These are phyloP conservation scores for Hygrophorus pudorinus DNA, from an alignment of 768 basidiomycete species.

Conservation along the genomic window DNA sequence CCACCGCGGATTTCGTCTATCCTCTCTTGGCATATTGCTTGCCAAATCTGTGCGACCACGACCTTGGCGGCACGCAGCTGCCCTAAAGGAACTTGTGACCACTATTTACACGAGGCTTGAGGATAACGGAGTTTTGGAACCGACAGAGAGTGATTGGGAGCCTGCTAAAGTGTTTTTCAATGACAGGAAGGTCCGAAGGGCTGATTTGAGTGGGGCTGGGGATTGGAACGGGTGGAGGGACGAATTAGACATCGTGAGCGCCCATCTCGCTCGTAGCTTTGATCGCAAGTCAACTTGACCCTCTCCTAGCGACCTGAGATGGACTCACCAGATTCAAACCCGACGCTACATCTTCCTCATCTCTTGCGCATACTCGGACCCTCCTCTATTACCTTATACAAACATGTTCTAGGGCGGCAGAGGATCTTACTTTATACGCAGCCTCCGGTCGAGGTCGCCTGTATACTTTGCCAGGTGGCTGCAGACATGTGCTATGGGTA, in stretches of 20 bases:
- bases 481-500: constrained; percentile 39
- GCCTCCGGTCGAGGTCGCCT: constrained; percentile 73
- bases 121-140: constrained; percentile 35
- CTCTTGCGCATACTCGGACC: constrained; percentile 71
- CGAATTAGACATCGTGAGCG: constrained; percentile 47
- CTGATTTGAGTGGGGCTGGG: constrained; percentile 45
- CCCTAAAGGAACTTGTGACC: constrained; percentile 50
- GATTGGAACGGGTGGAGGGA: constrained; percentile 62
- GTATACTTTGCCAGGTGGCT: constrained; percentile 64
- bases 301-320: constrained; percentile 16
- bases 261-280: constrained; percentile 3
- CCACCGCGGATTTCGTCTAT: constrained; percentile 72
- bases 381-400: constrained; percentile 68
- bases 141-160: constrained; percentile 51
- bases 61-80: constrained; percentile 66
- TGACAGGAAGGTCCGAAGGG: constrained; percentile 39
- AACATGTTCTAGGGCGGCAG: constrained; percentile 63
- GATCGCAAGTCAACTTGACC: constrained; percentile 1
- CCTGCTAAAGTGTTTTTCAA: constrained; percentile 57
- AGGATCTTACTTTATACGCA: constrained; percentile 74
- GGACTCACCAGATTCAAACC: constrained; percentile 27
- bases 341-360: constrained; percentile 65
- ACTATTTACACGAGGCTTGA: constrained; percentile 44
- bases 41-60: constrained; percentile 54
- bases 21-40: constrained; percentile 67